Evolutionary conservation across 176 grass and related monocot species (phyloP), one percentile per base, ranked within the genome.

Genomic region (Oryza punctata): DNA sequence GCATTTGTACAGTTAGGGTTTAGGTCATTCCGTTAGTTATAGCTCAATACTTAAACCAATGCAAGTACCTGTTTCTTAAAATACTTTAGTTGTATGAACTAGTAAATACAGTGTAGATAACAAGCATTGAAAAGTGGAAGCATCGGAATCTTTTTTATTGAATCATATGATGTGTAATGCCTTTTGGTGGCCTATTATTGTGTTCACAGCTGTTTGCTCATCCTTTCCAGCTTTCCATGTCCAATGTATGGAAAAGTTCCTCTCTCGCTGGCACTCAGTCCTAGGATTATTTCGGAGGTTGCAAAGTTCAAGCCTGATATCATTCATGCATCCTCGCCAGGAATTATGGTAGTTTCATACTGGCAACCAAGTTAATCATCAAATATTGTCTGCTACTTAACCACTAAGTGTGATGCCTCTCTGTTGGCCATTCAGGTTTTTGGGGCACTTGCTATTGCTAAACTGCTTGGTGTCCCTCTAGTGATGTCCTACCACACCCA

Each of bases 401-500:
- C 15, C 7, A 33, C 1, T 49, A 79, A 71, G 54, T 69, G 44
- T 72, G 41, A 87, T 63, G 21, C n/a, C 57, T 60, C 25, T 9
- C 44, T 33, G 63, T 50, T 80, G 0, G 18, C 63, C 57, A 72
- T 82, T 70, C 95, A 98, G 92, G 92, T 98, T 68, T 98, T 98
- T 83, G 96, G 96, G 7, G 96, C 96, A 72, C 89, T 95, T 24
- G 79, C 88, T 49, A 98, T 95, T 75, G 91, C 96, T 71, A 95
- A 98, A 75, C 59, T 98, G 50, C 96, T 98, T 24, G 79, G 83
- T 40, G 89, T 94, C 14, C 91, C 96, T 40, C 52, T 95, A 46
- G 96, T 98, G 26, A 91, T 98, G 96, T 93, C 92, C 60, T 98
- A 95, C 67, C 96, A 98, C 80, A 98, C 93, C 27, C 96, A 98